Evolutionary conservation across 495 filamentous ascomycete genomes (phyloP).

Genomic region (Xylaria sp.): DNA sequence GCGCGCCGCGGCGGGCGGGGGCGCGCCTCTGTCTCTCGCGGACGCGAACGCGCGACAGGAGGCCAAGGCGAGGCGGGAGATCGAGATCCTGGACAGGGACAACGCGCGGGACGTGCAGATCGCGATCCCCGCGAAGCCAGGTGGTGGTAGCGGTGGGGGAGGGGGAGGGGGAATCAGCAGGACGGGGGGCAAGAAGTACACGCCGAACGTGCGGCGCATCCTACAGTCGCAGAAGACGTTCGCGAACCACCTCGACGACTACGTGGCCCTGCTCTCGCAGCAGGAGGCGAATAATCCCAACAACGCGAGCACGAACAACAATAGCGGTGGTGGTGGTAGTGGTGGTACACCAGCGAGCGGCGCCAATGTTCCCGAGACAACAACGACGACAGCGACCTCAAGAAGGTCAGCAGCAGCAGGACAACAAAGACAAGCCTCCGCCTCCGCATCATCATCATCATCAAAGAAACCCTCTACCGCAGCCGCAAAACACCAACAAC

Average conservation of each 20-base stretch:
- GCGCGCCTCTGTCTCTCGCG: conserved; percentile 59
- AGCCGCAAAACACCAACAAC: conserved; percentile 24
- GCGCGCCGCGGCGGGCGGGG: conserved; percentile 53
- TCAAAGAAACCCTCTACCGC: conserved; percentile 11
- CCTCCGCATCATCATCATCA: background rate
- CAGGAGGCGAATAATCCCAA: conserved; percentile 44
- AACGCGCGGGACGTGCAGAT: conserved; percentile 75
- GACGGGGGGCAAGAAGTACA: conserved; percentile 59
- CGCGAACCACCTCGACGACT: conserved; percentile 88
- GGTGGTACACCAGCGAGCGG: background rate
- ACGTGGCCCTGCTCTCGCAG: conserved; percentile 71
- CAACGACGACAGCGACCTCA: background rate
- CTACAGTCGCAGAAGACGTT: conserved; percentile 92
- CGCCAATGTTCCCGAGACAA: background rate
- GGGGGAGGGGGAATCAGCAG: conserved; percentile 18
- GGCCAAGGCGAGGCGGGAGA: conserved; percentile 74
- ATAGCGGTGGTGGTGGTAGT: background rate
- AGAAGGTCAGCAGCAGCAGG: conserved; percentile 30
- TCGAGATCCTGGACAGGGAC: conserved; percentile 83
- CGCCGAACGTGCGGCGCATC: conserved; percentile 85
- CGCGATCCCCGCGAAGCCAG: conserved; percentile 55
- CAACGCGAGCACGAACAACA: conserved; percentile 32
- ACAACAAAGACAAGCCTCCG: conserved; percentile 20
- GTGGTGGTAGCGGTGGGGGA: background rate
- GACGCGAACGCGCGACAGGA: conserved; percentile 72